Conservation (phyloP, 768 basidiomycete species). For the Megacollybia marginata region DNA sequence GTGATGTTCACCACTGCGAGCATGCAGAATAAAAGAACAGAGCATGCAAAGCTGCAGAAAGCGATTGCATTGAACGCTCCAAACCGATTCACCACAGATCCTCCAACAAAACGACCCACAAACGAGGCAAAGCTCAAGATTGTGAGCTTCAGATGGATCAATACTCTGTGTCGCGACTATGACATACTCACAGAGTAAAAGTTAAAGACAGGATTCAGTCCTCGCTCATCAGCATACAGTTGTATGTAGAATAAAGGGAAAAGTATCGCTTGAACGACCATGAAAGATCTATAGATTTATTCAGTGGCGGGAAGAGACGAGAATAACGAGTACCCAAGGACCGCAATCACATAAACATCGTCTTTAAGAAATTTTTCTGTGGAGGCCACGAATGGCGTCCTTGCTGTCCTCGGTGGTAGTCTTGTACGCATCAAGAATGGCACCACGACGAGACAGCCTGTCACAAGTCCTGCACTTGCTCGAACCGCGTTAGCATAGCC, state of each 20-base stretch:
- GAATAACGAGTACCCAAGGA: slow-evolving; percentile 24
- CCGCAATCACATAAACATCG: slow-evolving; percentile 18
- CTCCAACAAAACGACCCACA: slow-evolving; percentile 42
- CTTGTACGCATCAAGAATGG: slow-evolving; percentile 26
- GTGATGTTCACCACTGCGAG: slow-evolving; percentile 22
- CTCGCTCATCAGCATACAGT: slow-evolving; percentile 36
- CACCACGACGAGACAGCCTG: slow-evolving; percentile 24
- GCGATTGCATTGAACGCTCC: slow-evolving; percentile 38
- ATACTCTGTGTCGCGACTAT: background rate
- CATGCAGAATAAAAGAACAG: slow-evolving; percentile 32
- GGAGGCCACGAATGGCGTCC: slow-evolving; percentile 11
- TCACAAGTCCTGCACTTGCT: slow-evolving; percentile 29
- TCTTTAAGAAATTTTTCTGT: slow-evolving; percentile 21
- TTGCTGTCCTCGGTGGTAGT: slow-evolving; percentile 22
- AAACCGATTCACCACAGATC: slow-evolving; percentile 27
- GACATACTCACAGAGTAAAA: slow-evolving; percentile 37
- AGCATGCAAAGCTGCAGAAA: slow-evolving; percentile 22
- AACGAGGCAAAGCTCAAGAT: slow-evolving; percentile 48
- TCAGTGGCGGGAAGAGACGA: background rate
- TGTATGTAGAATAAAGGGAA: slow-evolving; percentile 47
- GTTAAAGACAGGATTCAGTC: slow-evolving; percentile 30
- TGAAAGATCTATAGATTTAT: background rate
- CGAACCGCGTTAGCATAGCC: slow-evolving; percentile 34
- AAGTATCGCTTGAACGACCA: slow-evolving; percentile 11
- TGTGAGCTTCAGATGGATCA: slow-evolving; percentile 28